Evolutionary conservation across 768 basidiomycete genomes (phyloP).

Genomic region (Thelephora aurantiotincta): DNA sequence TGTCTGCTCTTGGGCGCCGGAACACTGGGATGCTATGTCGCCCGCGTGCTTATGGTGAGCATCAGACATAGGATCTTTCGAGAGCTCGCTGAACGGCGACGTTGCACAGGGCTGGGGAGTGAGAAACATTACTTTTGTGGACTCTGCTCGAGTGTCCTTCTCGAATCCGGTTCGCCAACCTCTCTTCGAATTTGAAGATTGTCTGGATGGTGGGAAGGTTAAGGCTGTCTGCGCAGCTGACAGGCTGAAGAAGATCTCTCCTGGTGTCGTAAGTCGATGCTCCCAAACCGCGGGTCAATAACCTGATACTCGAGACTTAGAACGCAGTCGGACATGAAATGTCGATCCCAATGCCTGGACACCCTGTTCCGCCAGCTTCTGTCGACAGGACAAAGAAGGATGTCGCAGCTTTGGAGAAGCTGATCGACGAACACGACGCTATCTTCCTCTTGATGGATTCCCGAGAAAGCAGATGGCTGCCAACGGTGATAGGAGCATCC

Average conservation of each 20-base stretch:
- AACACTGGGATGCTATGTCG: conserved; percentile 93
- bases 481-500: conserved; percentile 72
- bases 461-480: conserved; percentile 93
- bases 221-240: conserved; percentile 90
- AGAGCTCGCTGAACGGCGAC: background rate
- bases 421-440: conserved; percentile 79
- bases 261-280: conserved; percentile 61
- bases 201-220: conserved; percentile 80
- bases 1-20: conserved; percentile 90
- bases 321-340: conserved; percentile 69
- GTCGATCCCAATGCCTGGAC: conserved; percentile 94
- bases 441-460: conserved; percentile 96
- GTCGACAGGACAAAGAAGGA: conserved; percentile 49
- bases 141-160: conserved; percentile 85
- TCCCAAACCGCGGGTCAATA: background rate
- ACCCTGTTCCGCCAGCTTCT: conserved; percentile 59
- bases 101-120: conserved; percentile 81
- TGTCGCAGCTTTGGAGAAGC: conserved; percentile 54
- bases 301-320: conserved; percentile 22
- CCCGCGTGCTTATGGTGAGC: conserved; percentile 76
- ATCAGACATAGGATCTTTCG: background rate
- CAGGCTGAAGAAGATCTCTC: conserved; percentile 76
- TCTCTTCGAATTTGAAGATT: conserved; percentile 90
- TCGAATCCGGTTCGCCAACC: conserved; percentile 98
- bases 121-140: conserved; percentile 83